Evolutionary conservation across 1,139 yeast genomes (phyloP).

Genomic region (Magnusiomyces paraingens): DNA sequence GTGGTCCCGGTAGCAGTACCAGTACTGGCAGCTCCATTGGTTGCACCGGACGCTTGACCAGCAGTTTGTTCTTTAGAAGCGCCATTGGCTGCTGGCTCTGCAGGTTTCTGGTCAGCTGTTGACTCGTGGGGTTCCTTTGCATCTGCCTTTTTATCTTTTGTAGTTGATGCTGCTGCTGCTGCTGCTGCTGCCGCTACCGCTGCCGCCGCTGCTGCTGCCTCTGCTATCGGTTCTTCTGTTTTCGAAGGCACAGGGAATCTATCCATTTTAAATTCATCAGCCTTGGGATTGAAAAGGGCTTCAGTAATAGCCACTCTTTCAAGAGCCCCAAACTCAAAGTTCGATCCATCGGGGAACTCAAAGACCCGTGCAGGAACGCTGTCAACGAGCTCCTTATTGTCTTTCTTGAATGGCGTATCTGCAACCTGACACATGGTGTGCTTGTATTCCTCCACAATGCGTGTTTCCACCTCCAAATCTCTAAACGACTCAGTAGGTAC

Average conservation of each 20-base stretch:
- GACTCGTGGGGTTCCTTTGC: slow-evolving; percentile 3
- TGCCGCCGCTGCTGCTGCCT: neutral
- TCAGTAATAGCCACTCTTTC: slow-evolving; percentile 72
- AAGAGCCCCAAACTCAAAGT: slow-evolving; percentile 41
- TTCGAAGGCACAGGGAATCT: slow-evolving; percentile 5
- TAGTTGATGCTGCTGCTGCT: slow-evolving; percentile 35
- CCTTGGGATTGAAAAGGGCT: slow-evolving; percentile 49
- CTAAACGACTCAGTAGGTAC: slow-evolving; percentile 27
- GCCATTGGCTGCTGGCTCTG: slow-evolving; percentile 15
- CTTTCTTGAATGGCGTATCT: slow-evolving; percentile 37
- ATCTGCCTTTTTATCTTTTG: slow-evolving; percentile 23
- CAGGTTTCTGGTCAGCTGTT: slow-evolving; percentile 12
- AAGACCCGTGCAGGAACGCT: slow-evolving; percentile 42
- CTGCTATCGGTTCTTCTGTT: slow-evolving; percentile 19
- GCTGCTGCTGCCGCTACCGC: neutral
- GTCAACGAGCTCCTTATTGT: slow-evolving; percentile 12
- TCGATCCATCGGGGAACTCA: slow-evolving; percentile 75
- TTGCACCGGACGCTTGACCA: slow-evolving; percentile 2
- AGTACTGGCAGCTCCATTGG: neutral
- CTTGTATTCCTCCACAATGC: slow-evolving; percentile 52
- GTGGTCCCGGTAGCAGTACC: neutral
- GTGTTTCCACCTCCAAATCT: slow-evolving; percentile 25
- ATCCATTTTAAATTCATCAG: slow-evolving; percentile 5
- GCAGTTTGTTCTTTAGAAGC: slow-evolving; percentile 6
- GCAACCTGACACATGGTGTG: slow-evolving; percentile 48